Percentiles rank a stretch among this genome's conserved stretches.
These are phyloP conservation scores for Hirsutella minnesotensis DNA, from an alignment of 2,329 filamentous ascomycete species.

Conservation along the genomic window DNA sequence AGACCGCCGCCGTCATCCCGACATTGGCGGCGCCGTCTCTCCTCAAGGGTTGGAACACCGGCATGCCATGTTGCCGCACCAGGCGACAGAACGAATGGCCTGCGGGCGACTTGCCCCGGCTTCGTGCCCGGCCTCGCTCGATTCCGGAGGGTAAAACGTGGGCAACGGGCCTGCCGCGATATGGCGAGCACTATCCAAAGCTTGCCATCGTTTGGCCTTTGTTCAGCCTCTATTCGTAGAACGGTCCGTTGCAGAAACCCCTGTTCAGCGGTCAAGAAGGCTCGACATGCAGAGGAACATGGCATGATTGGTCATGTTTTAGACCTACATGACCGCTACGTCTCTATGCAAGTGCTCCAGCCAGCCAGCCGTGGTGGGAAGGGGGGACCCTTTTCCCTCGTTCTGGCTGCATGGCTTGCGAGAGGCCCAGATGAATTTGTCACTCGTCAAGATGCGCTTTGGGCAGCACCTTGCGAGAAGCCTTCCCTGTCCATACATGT, in stretches of 20 bases:
- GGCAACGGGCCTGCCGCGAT: background rate
- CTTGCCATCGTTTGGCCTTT: background rate
- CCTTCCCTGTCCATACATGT: too few relatives aligned
- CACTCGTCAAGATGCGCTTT: too few relatives aligned
- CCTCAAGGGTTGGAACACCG: too few relatives aligned
- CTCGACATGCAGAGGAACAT: background rate
- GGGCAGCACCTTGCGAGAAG: too few relatives aligned
- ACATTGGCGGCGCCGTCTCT: slow-evolving; percentile 1
- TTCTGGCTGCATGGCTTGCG: background rate
- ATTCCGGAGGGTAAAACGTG: too few relatives aligned
- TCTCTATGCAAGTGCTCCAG: slow-evolving; percentile 26
- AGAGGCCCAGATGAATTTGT: too few relatives aligned
- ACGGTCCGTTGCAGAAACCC: slow-evolving; percentile 14
- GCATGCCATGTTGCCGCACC: too few relatives aligned
- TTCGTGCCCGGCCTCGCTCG: too few relatives aligned
- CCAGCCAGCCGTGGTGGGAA: background rate
- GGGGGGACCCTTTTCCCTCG: background rate
- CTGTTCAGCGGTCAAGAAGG: slow-evolving; percentile 8
- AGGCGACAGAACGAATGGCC: background rate
- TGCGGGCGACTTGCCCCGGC: too few relatives aligned
- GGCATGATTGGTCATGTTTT: slow-evolving; percentile 20
- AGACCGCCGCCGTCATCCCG: slow-evolving; percentile 10
- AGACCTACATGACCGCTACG: slow-evolving; percentile 29
- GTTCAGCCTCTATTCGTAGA: slow-evolving; percentile 14
- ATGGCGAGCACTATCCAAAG: background rate